Percentiles rank a stretch among this genome's conserved stretches.
Conservation (phyloP, 2,329 filamentous ascomycete species). For the Xylariales sp. region DNA sequence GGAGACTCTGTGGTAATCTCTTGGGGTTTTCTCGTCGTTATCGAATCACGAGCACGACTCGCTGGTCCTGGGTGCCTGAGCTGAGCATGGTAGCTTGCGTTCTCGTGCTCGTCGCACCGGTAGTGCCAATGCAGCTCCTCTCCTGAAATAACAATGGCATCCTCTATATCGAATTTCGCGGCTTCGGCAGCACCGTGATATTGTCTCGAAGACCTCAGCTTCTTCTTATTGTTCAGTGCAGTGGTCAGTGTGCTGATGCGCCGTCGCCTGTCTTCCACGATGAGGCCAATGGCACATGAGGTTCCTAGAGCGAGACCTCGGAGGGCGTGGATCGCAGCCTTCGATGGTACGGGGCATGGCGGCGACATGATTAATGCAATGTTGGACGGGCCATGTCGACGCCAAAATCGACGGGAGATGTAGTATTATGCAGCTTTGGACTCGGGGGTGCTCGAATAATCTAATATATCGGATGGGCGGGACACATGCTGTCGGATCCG, state of each 20-base stretch:
- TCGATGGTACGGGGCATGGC: conserved; percentile 46
- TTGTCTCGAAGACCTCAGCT: conserved; percentile 35
- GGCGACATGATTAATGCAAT: conserved; percentile 33
- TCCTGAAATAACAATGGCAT: conserved; percentile 7
- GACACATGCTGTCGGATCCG: too few relatives aligned
- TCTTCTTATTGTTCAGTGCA: conserved; percentile 49
- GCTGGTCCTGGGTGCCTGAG: background rate
- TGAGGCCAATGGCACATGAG: conserved; percentile 49
- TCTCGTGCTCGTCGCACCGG: background rate
- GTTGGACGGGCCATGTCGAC: conserved; percentile 13
- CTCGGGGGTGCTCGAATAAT: too few relatives aligned
- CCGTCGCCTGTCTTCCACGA: conserved; percentile 53
- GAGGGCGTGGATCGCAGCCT: conserved; percentile 50
- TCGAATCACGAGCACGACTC: background rate
- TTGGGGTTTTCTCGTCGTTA: background rate
- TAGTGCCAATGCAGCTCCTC: conserved; percentile 15
- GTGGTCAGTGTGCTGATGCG: conserved; percentile 46
- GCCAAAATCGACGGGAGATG: too few relatives aligned
- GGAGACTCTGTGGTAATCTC: background rate
- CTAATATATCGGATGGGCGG: too few relatives aligned
- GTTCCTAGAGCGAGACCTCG: conserved; percentile 53
- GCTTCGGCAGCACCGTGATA: conserved; percentile 20
- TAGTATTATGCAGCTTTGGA: too few relatives aligned
- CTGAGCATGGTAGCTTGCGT: background rate
- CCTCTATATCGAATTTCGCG: conserved; percentile 11